Evolutionary conservation across 805 yeast species (phyloP).

Genomic region (Monosporozyma solicola): DNA sequence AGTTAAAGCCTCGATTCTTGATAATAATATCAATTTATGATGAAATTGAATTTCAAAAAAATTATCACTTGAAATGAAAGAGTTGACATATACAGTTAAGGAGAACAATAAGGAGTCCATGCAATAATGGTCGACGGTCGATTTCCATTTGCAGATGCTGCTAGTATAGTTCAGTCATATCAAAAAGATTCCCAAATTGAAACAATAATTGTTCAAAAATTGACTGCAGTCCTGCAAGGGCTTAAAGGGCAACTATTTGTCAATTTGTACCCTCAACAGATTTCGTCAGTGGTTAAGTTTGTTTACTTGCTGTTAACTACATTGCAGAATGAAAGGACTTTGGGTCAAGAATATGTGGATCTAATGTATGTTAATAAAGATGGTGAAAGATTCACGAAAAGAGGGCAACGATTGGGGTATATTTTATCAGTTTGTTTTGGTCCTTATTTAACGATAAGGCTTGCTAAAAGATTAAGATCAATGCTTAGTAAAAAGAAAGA

Average conservation of each 20-base stretch:
- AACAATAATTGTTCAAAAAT: conserved; percentile 40
- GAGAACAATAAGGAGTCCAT: not conserved
- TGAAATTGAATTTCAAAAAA: not conserved
- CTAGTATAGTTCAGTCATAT: conserved; percentile 83
- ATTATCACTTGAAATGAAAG: not conserved
- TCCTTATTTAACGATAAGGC: conserved; percentile 44
- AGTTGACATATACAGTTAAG: not conserved
- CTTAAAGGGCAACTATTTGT: conserved; percentile 55
- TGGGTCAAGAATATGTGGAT: conserved; percentile 94
- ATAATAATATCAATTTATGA: not conserved
- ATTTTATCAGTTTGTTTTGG: conserved; percentile 50
- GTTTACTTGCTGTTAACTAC: conserved; percentile 72
- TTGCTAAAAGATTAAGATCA: conserved; percentile 11
- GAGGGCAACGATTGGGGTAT: conserved; percentile 44
- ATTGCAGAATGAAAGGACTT: conserved; percentile 61
- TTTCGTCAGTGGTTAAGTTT: conserved; percentile 48
- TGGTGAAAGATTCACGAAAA: conserved; percentile 43
- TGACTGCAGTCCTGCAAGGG: conserved; percentile 47
- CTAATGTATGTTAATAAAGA: conserved; percentile 49
- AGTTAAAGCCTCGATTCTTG: not conserved
- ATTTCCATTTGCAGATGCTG: conserved; percentile 73
- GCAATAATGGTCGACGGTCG: not conserved
- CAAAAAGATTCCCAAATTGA: conserved; percentile 82
- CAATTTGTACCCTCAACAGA: conserved; percentile 53
- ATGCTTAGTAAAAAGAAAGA: not conserved